Evolutionary conservation across 345 rosid genomes (phyloP).

Genomic region (Lepidium sativum): DNA sequence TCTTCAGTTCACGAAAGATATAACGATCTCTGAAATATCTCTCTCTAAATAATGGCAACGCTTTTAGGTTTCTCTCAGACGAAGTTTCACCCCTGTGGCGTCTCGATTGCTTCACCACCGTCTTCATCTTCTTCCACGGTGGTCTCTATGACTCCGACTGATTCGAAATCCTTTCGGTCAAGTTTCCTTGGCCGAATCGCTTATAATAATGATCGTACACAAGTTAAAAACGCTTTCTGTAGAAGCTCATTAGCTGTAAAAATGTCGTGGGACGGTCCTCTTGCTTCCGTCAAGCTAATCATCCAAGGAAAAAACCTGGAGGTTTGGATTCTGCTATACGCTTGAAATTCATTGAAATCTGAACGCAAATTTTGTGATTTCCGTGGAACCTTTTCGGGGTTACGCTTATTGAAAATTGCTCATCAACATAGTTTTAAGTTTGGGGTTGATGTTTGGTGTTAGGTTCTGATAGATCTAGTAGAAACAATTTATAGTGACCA

Average conservation of each 20-base stretch:
- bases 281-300: constrained; percentile 73
- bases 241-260: constrained; percentile 24
- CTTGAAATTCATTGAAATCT: not conserved
- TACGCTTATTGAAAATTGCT: no score
- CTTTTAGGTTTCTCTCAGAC: constrained; percentile 34
- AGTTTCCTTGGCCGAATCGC: constrained; percentile 27
- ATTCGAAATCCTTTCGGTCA: constrained; percentile 20
- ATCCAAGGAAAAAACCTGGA: constrained; percentile 75
- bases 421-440: no score
- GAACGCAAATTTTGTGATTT: not conserved
- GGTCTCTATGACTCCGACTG: constrained; percentile 20
- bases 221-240: not conserved
- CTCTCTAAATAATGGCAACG: constrained; percentile 31
- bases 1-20: not conserved
- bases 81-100: constrained; percentile 27
- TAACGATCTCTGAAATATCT: not conserved
- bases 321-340: constrained; percentile 30
- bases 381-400: no score
- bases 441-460: no score
- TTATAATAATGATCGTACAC: constrained; percentile 6
- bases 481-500: no score
- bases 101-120: constrained; percentile 15
- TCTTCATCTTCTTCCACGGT: constrained; percentile 30
- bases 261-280: constrained; percentile 90
- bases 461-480: not conserved